Base-by-base conservation (phyloP, 352 stramenopile genomes). In the Globisporangium paroecandrum region DNA sequence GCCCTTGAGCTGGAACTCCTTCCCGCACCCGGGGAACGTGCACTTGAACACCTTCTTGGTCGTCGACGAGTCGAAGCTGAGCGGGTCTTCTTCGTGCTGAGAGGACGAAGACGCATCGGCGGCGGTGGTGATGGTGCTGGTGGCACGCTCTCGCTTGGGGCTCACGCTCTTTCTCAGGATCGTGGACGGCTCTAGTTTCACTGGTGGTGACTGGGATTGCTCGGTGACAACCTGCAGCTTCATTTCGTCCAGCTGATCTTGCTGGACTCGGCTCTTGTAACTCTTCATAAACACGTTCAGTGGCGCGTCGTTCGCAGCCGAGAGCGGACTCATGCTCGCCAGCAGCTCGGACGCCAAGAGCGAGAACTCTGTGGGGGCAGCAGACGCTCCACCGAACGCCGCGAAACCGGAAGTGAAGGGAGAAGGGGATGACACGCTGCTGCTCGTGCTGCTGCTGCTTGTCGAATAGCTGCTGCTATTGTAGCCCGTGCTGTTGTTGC, bases 1-100 rank as follows among this genome's bases (percentile, higher is more conserved):
- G 1, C 82, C 82, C 64, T 90, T 90, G 68, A 89, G 79, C 24
- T 83, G 75, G 63, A 90, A 90, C 58, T 83, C 71, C 15, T 80
- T 77, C 2, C 70, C 77, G 32, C 82, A 90, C 20, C 81, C 78
- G 0, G 79, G 78, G 68, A 84, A 89, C 27, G 69, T 68, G 61
- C 79, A 90, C 5, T 75, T 70, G 54, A 84, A 87, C 9, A 84
- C 38, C 47, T 60, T 59, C 10, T 70, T 59, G 27, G 34, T 38
- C 43, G 51, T n/a, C 9, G 49, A 34, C 51, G 62, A 62, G 34
- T 47, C n/a, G 20, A 34, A 65, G 15, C 41, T 49, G 41, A 49
- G 41, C 59, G 59, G 58, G 41, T 55, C 59, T 47, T 59, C 54
- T 38, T 59, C 54, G 15, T 32, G 54, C 18, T 59, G 54, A n/a